phyloP scores from a whole-genome alignment of 2,329 filamentous ascomycete species.

The Phialemonium atrogriseum region DNA sequence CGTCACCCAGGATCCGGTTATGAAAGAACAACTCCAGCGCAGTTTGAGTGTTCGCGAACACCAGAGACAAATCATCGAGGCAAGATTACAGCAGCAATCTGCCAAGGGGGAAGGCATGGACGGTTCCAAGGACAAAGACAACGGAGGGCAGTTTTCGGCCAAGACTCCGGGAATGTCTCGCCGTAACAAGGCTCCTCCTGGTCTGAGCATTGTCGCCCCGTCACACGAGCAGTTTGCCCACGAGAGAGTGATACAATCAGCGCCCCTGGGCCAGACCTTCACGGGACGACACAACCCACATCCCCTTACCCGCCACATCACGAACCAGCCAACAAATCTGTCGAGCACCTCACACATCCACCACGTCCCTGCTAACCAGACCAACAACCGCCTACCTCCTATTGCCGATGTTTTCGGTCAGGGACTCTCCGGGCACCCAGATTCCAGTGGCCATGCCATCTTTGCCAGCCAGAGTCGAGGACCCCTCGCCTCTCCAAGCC shows the following conservation, averaged over 20 bases:
- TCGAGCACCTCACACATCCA: constrained; percentile 85
- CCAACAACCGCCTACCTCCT: constrained; percentile 83
- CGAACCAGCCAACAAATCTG: constrained; percentile 74
- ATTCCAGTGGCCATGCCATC: constrained; percentile 42
- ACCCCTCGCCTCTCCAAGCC: constrained; percentile 70
- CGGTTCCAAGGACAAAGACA: constrained; percentile 44
- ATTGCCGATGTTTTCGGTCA: constrained; percentile 94
- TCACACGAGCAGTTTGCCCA: constrained; percentile 86
- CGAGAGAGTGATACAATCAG: constrained; percentile 94
- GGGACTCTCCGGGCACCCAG: constrained; percentile 54
- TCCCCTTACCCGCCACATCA: constrained; percentile 67
- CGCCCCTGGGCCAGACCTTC: constrained; percentile 89
- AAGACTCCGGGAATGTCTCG: constrained; percentile 69
- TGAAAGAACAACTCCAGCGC: constrained; percentile 91
- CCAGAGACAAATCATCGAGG: constrained; percentile 90
- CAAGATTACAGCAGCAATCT: constrained; percentile 77
- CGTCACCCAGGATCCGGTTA: constrained; percentile 89
- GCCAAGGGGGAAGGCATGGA: constrained; percentile 65
- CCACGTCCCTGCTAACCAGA: constrained; percentile 80
- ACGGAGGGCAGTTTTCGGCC: constrained; percentile 40
- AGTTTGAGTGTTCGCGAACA: constrained; percentile 91
- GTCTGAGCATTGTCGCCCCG: constrained; percentile 89
- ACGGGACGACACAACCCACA: constrained; percentile 78
- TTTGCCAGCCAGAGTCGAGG: constrained; percentile 58
- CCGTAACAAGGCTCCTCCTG: constrained; percentile 75